Evolutionary conservation across 1,284 basidiomycete genomes (phyloP).

Genomic region (Pisolithus thermaeus): DNA sequence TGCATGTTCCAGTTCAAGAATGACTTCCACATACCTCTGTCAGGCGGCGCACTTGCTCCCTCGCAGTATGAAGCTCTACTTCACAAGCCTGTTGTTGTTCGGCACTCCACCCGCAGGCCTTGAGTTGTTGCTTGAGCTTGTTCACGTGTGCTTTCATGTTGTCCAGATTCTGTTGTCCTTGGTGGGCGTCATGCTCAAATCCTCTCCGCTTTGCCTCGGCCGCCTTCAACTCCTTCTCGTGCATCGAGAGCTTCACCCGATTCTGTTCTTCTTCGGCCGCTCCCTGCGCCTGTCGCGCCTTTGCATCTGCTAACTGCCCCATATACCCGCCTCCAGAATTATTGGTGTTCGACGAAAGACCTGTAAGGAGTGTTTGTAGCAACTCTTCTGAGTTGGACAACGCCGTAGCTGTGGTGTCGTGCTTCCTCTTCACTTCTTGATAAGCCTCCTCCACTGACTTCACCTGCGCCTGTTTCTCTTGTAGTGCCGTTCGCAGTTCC

Average conservation of each 20-base stretch:
- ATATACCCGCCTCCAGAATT: constrained; percentile 83
- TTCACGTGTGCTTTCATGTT: constrained; percentile 59
- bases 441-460: constrained; percentile 57
- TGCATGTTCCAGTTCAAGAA: not conserved
- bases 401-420: constrained; percentile 58
- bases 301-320: constrained; percentile 92
- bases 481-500: constrained; percentile 53
- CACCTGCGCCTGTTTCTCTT: constrained; percentile 56
- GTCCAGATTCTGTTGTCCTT: constrained; percentile 68
- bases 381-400: constrained; percentile 86
- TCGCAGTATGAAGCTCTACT: constrained; percentile 50
- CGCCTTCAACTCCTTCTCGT: constrained; percentile 74
- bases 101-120: constrained; percentile 72
- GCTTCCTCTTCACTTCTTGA: constrained; percentile 67
- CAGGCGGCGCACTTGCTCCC: constrained; percentile 52
- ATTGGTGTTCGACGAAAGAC: constrained; percentile 67
- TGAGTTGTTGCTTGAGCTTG: constrained; percentile 48
- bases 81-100: constrained; percentile 72
- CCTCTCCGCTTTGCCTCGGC: constrained; percentile 81
- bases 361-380: constrained; percentile 92
- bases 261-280: constrained; percentile 84
- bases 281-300: constrained; percentile 69
- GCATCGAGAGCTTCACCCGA: constrained; percentile 73
- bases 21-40: constrained; percentile 51
- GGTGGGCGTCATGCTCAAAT: constrained; percentile 78